Evolutionary conservation across 2,329 filamentous ascomycete species (phyloP).

Genomic region (Colletotrichum noveboracense): DNA sequence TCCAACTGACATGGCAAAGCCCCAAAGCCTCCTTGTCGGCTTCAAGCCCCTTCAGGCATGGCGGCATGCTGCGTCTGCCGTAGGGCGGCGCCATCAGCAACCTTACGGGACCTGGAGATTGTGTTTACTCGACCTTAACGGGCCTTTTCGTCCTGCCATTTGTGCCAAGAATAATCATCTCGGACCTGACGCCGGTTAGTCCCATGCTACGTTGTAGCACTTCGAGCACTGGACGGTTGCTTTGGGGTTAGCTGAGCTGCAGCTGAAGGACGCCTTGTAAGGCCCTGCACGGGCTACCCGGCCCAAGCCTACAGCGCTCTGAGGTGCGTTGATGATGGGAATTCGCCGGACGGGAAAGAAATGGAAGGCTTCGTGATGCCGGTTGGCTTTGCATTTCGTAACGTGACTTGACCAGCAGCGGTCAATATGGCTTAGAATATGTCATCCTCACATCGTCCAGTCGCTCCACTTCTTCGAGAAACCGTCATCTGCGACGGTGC

Average conservation of each 20-base stretch:
- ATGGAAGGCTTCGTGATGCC: neutral
- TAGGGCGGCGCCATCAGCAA: neutral
- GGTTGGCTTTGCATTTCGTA: neutral
- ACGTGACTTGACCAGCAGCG: neutral
- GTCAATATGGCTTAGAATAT: neutral
- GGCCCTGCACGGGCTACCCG: neutral
- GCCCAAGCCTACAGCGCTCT: neutral
- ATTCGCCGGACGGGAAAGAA: neutral
- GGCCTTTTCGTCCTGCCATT: neutral
- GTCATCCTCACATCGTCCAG: neutral
- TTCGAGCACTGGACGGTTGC: neutral
- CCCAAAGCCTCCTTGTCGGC: neutral
- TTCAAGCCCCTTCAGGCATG: neutral
- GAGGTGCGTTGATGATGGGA: neutral
- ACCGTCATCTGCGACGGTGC: neutral
- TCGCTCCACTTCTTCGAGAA: neutral
- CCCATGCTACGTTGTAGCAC: slow-evolving; percentile 19
- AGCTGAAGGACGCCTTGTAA: slow-evolving; percentile 11
- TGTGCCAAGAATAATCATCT: neutral
- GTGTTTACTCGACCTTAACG: neutral
- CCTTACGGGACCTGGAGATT: neutral
- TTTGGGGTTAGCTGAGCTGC: neutral
- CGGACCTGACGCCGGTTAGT: neutral
- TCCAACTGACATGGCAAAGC: neutral
- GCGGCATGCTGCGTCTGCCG: neutral